Evolutionary conservation across 2,329 filamentous ascomycete species (phyloP).

Genomic region (Paracamarosporium sp.): DNA sequence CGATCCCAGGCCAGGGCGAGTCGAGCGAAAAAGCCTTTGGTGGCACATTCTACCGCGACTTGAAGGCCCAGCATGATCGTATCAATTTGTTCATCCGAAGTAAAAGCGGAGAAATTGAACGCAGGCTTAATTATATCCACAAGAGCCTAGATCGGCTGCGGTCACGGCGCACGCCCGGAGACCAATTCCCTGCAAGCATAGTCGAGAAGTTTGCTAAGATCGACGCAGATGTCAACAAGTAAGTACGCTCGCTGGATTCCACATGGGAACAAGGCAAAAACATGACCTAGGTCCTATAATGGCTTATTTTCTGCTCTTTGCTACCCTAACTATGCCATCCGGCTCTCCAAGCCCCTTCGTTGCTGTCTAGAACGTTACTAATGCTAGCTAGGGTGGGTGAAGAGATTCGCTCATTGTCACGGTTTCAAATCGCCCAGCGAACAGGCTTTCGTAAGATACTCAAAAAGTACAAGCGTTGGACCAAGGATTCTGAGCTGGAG

Average conservation of each 20-base stretch:
- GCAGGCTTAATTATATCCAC: slow-evolving; percentile 62
- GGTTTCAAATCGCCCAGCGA: slow-evolving; percentile 76
- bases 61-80: slow-evolving; percentile 77
- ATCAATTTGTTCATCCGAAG: slow-evolving; percentile 80
- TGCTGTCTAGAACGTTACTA: slow-evolving; percentile 11
- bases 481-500: slow-evolving; percentile 70
- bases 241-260: too few species aligned
- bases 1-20: slow-evolving; percentile 72
- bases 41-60: slow-evolving; percentile 71
- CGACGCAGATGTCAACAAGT: slow-evolving; percentile 58
- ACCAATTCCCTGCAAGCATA: slow-evolving; percentile 50
- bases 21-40: slow-evolving; percentile 70
- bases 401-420: slow-evolving; percentile 72
- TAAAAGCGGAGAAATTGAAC: slow-evolving; percentile 78
- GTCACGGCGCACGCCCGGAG: slow-evolving; percentile 19
- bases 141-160: slow-evolving; percentile 46
- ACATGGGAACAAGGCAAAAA: background rate
- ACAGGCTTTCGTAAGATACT: slow-evolving; percentile 82
- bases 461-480: slow-evolving; percentile 92
- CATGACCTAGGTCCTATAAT: background rate
- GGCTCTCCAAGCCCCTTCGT: background rate
- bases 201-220: slow-evolving; percentile 59
- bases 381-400: slow-evolving; percentile 63
- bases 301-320: too few species aligned
- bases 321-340: too few species aligned